These are phyloP conservation scores for Magnusiomyces suaveolens DNA, from an alignment of 1,139 yeast species.

Conservation along the genomic window DNA sequence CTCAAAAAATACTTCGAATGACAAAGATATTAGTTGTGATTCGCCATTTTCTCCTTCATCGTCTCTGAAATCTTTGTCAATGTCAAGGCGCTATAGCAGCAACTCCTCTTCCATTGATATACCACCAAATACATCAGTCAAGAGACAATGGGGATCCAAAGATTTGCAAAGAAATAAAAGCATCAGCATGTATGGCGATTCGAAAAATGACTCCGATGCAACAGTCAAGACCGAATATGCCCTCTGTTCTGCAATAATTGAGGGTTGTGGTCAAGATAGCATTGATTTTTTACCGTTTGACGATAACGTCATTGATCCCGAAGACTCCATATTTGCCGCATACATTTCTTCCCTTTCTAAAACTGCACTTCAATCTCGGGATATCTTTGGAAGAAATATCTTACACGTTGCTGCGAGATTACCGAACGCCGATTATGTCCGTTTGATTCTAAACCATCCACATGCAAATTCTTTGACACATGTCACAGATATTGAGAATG, in stretches of 20 bases:
- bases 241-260: too few species aligned
- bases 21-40: neutral
- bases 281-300: neutral
- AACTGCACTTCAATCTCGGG: slow-evolving; percentile 40
- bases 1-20: neutral
- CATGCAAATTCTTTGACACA: slow-evolving; percentile 37
- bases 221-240: too few species aligned
- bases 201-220: too few species aligned
- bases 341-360: slow-evolving; percentile 10
- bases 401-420: slow-evolving; percentile 49
- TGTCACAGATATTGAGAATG: slow-evolving; percentile 60
- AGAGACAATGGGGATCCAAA: neutral
- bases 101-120: neutral
- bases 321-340: neutral
- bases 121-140: neutral
- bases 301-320: neutral
- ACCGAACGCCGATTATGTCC: slow-evolving; percentile 21
- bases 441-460: neutral
- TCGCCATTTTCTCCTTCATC: neutral
- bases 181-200: too few species aligned
- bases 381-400: slow-evolving; percentile 64
- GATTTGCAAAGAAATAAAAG: neutral
- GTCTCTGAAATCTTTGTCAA: too few species aligned
- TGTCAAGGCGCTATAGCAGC: neutral
- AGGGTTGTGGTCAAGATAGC: neutral